A percentile compares a stretch with the other conserved stretches of the same genome.
Conservation (phyloP, 1,284 basidiomycete genomes). For the Pisolithus thermaeus region DNA sequence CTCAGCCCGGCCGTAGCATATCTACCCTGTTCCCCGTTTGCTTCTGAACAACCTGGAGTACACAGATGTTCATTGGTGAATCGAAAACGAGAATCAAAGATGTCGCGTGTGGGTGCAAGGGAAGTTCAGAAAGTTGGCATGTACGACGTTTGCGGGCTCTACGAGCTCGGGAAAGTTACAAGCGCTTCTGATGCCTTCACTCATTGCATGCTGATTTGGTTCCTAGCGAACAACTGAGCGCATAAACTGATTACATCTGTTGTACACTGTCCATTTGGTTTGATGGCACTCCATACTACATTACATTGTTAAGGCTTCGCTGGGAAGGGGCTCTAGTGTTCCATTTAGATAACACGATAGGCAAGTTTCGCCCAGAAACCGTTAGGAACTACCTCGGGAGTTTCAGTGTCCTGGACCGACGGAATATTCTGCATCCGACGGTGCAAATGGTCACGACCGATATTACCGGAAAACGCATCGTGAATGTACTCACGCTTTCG, state of each 20-base stretch:
- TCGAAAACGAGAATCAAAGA: conserved; percentile 86
- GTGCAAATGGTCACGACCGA: neutral
- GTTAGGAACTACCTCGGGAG: conserved; percentile 31
- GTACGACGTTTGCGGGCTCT: neutral
- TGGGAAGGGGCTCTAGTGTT: neutral
- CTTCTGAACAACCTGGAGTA: conserved; percentile 71
- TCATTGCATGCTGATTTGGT: too few relatives aligned
- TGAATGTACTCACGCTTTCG: conserved; percentile 26
- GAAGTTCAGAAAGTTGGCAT: conserved; percentile 47
- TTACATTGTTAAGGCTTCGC: neutral
- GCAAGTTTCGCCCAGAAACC: conserved; percentile 33
- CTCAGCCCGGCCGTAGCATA: conserved; percentile 27
- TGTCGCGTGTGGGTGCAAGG: conserved; percentile 94
- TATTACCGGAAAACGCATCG: neutral
- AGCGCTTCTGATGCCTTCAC: too few relatives aligned
- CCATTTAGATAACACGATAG: conserved; percentile 30
- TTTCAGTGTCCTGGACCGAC: conserved; percentile 49
- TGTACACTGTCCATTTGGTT: neutral
- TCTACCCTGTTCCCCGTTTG: conserved; percentile 47
- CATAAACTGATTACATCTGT: too few relatives aligned
- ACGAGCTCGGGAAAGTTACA: too few relatives aligned
- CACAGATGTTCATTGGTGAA: conserved; percentile 90
- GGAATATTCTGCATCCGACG: conserved; percentile 36
- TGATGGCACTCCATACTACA: neutral
- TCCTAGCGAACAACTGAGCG: too few relatives aligned